Percentiles rank a stretch among this genome's conserved stretches.
phyloP scores from a whole-genome alignment of 2,329 filamentous ascomycete genomes.

The Trematosphaeria pertusa region DNA sequence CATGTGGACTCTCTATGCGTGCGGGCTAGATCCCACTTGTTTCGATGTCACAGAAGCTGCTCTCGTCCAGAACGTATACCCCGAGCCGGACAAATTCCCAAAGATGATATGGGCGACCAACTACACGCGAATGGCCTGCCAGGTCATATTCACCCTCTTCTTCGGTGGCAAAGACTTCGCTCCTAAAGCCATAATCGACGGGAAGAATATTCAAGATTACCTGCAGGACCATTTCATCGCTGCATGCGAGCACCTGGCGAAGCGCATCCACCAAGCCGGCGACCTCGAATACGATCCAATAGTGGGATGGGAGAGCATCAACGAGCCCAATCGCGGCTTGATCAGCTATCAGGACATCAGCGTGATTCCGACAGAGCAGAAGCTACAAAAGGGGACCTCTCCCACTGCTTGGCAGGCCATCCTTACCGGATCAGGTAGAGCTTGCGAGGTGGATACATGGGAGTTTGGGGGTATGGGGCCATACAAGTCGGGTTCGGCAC shows the following conservation, averaged over 20 bases:
- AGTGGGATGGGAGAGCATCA: slow-evolving; percentile 95
- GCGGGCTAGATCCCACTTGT: slow-evolving; percentile 83
- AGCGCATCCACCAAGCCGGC: slow-evolving; percentile 85
- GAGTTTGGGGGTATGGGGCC: slow-evolving; percentile 93
- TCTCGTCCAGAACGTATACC: slow-evolving; percentile 92
- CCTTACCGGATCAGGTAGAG: slow-evolving; percentile 85
- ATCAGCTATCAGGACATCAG: slow-evolving; percentile 84
- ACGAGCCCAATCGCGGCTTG: slow-evolving; percentile 91
- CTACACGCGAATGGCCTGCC: slow-evolving; percentile 84
- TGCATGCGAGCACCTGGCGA: slow-evolving; percentile 81
- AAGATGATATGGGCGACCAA: slow-evolving; percentile 99
- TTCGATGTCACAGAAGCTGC: slow-evolving; percentile 90
- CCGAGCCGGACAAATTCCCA: slow-evolving; percentile 82
- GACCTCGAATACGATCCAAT: slow-evolving; percentile 86
- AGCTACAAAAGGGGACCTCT: slow-evolving; percentile 88
- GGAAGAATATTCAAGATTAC: slow-evolving; percentile 95
- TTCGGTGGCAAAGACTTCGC: slow-evolving; percentile 91
- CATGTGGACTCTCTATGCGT: slow-evolving; percentile 97
- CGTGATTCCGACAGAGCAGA: slow-evolving; percentile 83
- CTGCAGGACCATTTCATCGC: slow-evolving; percentile 84
- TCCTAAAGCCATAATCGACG: slow-evolving; percentile 93
- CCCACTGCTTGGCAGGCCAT: slow-evolving; percentile 96
- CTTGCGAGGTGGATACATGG: slow-evolving; percentile 90
- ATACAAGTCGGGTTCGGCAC: slow-evolving; percentile 80
- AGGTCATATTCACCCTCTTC: slow-evolving; percentile 93